Evolutionary conservation across 2,329 filamentous ascomycete genomes (phyloP).

Genomic region (Alternaria triticimaculans): DNA sequence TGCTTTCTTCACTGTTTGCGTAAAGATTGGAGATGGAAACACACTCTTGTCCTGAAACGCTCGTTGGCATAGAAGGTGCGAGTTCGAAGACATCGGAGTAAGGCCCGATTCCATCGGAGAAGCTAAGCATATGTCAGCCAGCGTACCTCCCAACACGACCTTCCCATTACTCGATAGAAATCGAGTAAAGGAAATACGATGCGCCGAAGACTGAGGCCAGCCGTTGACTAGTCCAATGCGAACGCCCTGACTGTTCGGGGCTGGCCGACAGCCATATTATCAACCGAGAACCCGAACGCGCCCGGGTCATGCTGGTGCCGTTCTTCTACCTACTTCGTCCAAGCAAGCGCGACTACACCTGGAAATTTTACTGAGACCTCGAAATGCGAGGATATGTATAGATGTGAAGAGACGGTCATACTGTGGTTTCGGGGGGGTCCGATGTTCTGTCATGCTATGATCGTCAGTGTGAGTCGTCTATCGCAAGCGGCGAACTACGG

Average conservation of each 20-base stretch:
- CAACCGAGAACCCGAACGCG: conserved; percentile 10
- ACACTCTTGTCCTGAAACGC: neutral
- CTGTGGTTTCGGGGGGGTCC: neutral
- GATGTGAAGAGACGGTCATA: neutral
- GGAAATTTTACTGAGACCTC: neutral
- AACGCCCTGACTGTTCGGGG: conserved; percentile 27
- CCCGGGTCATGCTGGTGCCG: neutral
- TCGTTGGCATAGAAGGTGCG: neutral
- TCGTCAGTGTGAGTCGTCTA: conserved; percentile 1
- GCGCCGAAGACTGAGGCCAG: conserved; percentile 17
- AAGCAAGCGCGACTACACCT: neutral
- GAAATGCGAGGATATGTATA: neutral
- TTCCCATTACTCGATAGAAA: conserved; percentile 43
- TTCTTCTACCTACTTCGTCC: neutral
- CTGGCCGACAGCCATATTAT: conserved; percentile 23
- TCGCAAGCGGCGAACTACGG: conserved; percentile 19
- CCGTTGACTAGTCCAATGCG: conserved; percentile 20
- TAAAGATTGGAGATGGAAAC: neutral
- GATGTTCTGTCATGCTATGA: neutral
- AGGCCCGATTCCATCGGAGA: conserved; percentile 6
- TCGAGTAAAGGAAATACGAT: conserved; percentile 44
- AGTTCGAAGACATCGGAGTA: conserved; percentile 1
- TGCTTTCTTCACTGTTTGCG: neutral
- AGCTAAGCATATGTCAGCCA: conserved; percentile 36
- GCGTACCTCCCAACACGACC: conserved; percentile 33